Percentiles rank a stretch among this genome's conserved stretches.
phyloP scores from a whole-genome alignment of 2,329 filamentous ascomycete species.

The Clonostachys byssicola region DNA sequence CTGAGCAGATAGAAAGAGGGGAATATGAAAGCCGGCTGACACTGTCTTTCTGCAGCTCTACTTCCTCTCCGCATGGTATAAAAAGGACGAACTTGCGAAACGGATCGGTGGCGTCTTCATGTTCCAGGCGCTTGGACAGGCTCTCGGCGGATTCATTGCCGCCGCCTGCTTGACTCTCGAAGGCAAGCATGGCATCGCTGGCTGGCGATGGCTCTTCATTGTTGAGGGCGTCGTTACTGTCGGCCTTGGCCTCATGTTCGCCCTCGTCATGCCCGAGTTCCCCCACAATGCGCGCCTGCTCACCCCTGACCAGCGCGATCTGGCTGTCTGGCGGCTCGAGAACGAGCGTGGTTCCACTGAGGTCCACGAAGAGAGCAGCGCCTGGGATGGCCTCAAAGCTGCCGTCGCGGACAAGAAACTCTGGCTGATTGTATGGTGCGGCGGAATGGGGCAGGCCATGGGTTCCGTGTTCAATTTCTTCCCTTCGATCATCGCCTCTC shows the following conservation, averaged over 20 bases:
- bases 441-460: constrained; percentile 1
- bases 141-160: constrained; percentile 64
- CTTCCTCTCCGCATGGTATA: constrained; percentile 65
- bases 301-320: constrained; percentile 41
- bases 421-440: constrained; percentile 44
- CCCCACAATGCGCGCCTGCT: constrained; percentile 35
- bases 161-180: constrained; percentile 25
- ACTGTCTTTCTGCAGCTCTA: constrained; percentile 42
- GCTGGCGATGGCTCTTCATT: constrained; percentile 54
- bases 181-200: constrained; percentile 43
- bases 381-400: constrained; percentile 46
- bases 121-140: constrained; percentile 64
- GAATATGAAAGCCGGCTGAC: constrained; percentile 21
- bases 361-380: constrained; percentile 52
- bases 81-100: constrained; percentile 61
- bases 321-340: constrained; percentile 58
- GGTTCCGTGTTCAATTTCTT: constrained; percentile 13
- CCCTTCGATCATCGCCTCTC: constrained; percentile 12
- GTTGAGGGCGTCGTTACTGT: constrained; percentile 67
- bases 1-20: background rate
- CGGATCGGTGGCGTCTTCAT: constrained; percentile 63
- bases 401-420: constrained; percentile 57
- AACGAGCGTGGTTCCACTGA: constrained; percentile 64
- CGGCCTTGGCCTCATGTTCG: constrained; percentile 49
- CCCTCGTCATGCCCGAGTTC: constrained; percentile 52